Base-by-base conservation (phyloP, 768 basidiomycete genomes). In the Suillus placidus region DNA sequence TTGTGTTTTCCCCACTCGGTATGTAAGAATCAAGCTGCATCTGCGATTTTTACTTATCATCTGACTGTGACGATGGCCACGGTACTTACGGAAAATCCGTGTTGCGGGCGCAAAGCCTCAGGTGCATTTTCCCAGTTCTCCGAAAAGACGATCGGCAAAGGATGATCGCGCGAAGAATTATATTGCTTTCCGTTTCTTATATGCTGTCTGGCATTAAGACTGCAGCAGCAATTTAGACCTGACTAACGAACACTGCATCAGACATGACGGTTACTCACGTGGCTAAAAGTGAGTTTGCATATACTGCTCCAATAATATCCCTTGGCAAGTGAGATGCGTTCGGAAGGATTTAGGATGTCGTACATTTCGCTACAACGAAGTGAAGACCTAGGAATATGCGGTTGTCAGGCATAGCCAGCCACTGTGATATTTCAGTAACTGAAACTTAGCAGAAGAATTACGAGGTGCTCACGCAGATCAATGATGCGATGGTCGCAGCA, bases 201-300 rank as follows among this genome's bases (percentile, higher is more conserved):
- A 20, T 23, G 66, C 13, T 40, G 43, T 26, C 70, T 73, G 3
- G 69, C 47, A 23, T 73, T 73, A 37, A 74, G 60, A 45, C 73
- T 72, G 14, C 51, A 32, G 7, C 51, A 52, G 5, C 3, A 52
- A 6, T 6, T 51, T 13, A 30, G 4, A 14, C 26, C 30, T 2
- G 13, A 14, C 7, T 14, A 26, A 30, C 14, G 26, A n/a, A 56
- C 13, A 16, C 2, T 16, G 37, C 37, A 38, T 38, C 8, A 38
- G 9, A 30, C 37, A 34, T 20, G 42, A 42, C 1, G 14, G 16
- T 6, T 38, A 67, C 73, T 6, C 62, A 75, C 73, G 68, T 75
- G 18, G 73, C 73, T 43, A 74, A 67, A 18, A 73, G 51, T 13
- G 68, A 74, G 26, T 74, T 74, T 51, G 73, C 73, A 12, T 73